Conservation (phyloP, 2,329 filamentous ascomycete genomes). For the Plectosphaerella plurivora region DNA sequence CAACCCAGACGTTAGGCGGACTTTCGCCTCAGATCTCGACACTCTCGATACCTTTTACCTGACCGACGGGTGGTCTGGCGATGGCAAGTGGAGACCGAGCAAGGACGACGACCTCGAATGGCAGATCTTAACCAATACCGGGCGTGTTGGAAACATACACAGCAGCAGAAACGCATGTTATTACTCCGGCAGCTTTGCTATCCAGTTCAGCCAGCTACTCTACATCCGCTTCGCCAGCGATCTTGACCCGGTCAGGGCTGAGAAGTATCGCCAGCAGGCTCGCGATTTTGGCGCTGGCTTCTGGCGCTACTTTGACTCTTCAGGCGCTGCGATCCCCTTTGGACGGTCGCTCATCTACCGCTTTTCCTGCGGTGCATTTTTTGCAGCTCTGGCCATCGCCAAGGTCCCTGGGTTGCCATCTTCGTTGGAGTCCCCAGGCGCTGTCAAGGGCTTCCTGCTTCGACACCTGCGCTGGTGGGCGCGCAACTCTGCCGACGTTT, state of each 20-base stretch:
- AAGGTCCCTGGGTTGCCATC: constrained; percentile 26
- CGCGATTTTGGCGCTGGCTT: constrained; percentile 28
- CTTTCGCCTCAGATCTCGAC: constrained; percentile 3
- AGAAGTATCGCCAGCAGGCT: constrained; percentile 26
- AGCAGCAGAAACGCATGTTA: constrained; percentile 26
- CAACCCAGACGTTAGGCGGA: background rate
- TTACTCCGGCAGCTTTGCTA: constrained; percentile 42
- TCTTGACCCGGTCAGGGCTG: constrained; percentile 26
- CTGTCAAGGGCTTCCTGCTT: constrained; percentile 42
- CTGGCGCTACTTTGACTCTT: constrained; percentile 35
- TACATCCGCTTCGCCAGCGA: constrained; percentile 38
- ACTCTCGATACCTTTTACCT: constrained; percentile 33
- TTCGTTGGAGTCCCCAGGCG: constrained; percentile 30
- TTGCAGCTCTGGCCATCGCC: constrained; percentile 31
- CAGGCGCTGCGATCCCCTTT: constrained; percentile 42
- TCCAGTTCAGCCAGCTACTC: constrained; percentile 37
- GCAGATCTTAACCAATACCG: background rate
- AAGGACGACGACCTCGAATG: constrained; percentile 16
- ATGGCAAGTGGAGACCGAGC: constrained; percentile 31
- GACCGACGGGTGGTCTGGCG: constrained; percentile 34
- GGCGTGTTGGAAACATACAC: background rate
- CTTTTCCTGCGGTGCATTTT: constrained; percentile 38
- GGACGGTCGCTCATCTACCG: constrained; percentile 40
- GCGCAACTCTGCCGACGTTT: constrained; percentile 32
- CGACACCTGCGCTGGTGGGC: constrained; percentile 48